These are phyloP conservation scores for Talaromyces sp. DNA, from an alignment of 2,329 filamentous ascomycete species.

Conservation along the genomic window DNA sequence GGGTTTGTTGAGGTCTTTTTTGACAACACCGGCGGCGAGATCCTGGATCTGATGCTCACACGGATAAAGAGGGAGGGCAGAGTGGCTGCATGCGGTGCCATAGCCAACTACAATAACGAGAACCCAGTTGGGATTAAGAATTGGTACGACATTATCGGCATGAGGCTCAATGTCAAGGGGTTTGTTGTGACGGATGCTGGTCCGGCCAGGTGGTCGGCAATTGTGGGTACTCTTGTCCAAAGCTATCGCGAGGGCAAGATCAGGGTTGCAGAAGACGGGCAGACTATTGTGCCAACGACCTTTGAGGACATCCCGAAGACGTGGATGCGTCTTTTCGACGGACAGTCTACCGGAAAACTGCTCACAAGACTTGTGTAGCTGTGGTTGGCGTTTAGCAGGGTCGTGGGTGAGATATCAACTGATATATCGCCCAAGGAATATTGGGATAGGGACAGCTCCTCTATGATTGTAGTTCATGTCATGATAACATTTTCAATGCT, in stretches of 20 bases:
- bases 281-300: neutral
- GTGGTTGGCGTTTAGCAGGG: neutral
- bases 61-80: neutral
- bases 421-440: neutral
- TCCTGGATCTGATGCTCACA: conserved; percentile 1
- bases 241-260: neutral
- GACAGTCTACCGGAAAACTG: neutral
- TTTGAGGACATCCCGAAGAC: neutral
- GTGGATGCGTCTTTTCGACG: neutral
- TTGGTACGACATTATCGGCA: conserved; percentile 4
- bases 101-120: neutral
- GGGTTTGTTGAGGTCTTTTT: conserved; percentile 50
- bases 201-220: neutral
- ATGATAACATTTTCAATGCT: neutral
- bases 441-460: no score
- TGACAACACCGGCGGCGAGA: conserved; percentile 16
- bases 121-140: neutral
- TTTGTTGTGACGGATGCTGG: neutral
- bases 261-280: neutral
- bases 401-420: neutral
- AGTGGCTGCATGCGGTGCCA: neutral
- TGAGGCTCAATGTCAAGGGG: neutral
- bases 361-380: neutral
- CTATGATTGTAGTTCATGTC: no score
- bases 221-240: neutral